phyloP scores from a whole-genome alignment of 1,284 basidiomycete species.

The Ganoderma sinense region DNA sequence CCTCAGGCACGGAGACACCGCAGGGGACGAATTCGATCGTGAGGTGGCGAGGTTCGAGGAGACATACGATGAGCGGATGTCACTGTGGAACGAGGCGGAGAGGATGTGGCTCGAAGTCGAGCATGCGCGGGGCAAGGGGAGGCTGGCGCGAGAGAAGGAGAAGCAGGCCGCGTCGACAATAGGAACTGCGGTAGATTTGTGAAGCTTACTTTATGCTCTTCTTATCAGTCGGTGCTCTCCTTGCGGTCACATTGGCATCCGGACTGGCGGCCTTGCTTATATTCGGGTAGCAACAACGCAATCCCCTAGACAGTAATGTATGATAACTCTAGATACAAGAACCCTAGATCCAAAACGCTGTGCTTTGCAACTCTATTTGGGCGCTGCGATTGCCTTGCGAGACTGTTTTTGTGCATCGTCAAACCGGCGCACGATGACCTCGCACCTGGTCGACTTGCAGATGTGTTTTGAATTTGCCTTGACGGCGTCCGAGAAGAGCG shows the following conservation, averaged over 20 bases:
- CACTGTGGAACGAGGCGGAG: conserved; percentile 59
- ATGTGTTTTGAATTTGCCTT: conserved; percentile 87
- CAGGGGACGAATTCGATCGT: conserved; percentile 44
- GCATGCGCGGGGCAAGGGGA: conserved; percentile 69
- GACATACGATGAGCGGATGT: conserved; percentile 57
- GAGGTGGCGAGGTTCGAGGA: conserved; percentile 60
- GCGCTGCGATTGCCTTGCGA: conserved; percentile 61
- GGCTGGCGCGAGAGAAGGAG: conserved; percentile 61
- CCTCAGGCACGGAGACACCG: conserved; percentile 37
- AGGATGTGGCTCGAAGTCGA: conserved; percentile 69
- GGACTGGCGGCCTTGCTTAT: not conserved
- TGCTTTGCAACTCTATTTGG: conserved; percentile 37
- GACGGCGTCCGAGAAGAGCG: conserved; percentile 86
- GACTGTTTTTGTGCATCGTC: conserved; percentile 84
- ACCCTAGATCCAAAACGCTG: not conserved
- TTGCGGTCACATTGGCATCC: not conserved
- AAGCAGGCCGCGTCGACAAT: conserved; percentile 32
- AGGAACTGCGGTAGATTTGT: conserved; percentile 30
- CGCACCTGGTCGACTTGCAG: conserved; percentile 87
- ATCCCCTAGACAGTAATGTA: not conserved
- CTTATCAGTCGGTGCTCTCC: not conserved
- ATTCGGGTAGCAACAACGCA: not conserved
- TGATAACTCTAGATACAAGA: conserved; percentile 1
- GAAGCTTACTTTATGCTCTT: not conserved
- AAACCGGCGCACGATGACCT: conserved; percentile 85